Percentiles rank a stretch among this genome's conserved stretches.
These are phyloP conservation scores for Vitis cinerea DNA, from an alignment of 164 flowering plant genomes.

Conservation along the genomic window DNA sequence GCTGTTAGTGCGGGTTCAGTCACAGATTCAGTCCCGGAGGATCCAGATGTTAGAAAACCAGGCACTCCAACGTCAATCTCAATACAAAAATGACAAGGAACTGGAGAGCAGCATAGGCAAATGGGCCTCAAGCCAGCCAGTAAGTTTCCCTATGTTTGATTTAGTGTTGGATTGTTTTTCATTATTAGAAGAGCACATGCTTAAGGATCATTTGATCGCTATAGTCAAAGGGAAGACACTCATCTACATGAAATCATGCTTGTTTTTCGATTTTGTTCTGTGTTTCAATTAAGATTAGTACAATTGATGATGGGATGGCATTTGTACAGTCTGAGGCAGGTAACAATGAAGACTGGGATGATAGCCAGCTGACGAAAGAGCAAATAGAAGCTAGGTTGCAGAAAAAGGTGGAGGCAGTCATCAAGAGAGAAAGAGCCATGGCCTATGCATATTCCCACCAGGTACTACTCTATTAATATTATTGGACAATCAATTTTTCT, in stretches of 20 bases:
- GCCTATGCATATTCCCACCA: constrained; percentile 90
- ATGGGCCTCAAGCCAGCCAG: constrained; percentile 42
- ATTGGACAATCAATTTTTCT: neutral
- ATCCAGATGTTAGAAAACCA: constrained; percentile 84
- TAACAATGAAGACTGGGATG: constrained; percentile 79
- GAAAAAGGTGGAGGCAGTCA: constrained; percentile 69
- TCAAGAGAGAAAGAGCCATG: constrained; percentile 85
- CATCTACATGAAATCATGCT: neutral
- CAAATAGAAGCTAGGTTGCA: constrained; percentile 73
- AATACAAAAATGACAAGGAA: constrained; percentile 52
- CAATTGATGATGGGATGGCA: neutral
- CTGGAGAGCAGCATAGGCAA: constrained; percentile 53
- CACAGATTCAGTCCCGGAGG: constrained; percentile 86
- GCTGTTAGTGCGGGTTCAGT: constrained; percentile 74
- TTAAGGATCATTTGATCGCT: neutral
- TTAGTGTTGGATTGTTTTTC: neutral
- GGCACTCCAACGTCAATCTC: constrained; percentile 48
- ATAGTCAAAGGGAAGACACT: no score
- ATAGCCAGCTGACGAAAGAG: constrained; percentile 79
- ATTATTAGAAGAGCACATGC: neutral
- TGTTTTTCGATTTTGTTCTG: neutral
- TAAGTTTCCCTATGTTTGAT: constrained; percentile 22
- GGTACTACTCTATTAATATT: constrained; percentile 36
- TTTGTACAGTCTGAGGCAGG: constrained; percentile 58
- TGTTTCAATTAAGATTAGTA: neutral